Evolutionary conservation across 1,284 basidiomycete species (phyloP), one percentile per base, ranked within the genome.

Genomic region (Tylopilus sp.): DNA sequence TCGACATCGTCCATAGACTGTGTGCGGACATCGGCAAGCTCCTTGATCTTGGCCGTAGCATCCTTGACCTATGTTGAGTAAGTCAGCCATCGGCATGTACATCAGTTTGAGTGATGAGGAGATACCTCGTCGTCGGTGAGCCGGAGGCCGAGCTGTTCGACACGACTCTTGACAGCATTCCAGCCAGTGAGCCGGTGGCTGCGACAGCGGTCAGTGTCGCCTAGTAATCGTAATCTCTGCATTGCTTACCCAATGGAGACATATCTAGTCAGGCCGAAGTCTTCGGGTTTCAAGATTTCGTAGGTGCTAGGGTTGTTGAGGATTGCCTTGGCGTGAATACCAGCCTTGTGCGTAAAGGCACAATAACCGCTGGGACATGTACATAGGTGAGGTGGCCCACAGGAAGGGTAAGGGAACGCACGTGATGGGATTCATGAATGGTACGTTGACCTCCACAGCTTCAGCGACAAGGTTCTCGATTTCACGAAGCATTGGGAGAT

Each of bases 1-100:
- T 99, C 96, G 55, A 99, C 96, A 68, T 99, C 95, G 68, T 99
- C 95, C 89, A 99, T 98, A 20, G 91, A 92, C 72, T 99, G 96
- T 28, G 94, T 97, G 59, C 92, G 87, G 48, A 99, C 92, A 66
- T 99, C 96, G 18, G 96, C 96, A 52, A 99, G 85, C 73, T 97
- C 91, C 85, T 99, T 99, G 80, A 99, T 98, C 83, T 97, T 98
- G 72, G 88, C 85, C 2, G 96, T 99, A 35, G 93, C 94, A 63
- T 98, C 94, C 85, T 99, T 96, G 78, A 96, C 78, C 81, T 87
- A 57, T 20, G 31, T 18, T 3, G 18, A 9, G 17, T 11, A 29
- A n/a, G 21, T 58, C 36, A 53, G 46, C 17, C 24, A 31, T 29
- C 18, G 12, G 36, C 1, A 4, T 50, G 37, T 2, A 37, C 38